phyloP scores from a whole-genome alignment of 2,329 filamentous ascomycete genomes.

The Aspergillus bombycis region DNA sequence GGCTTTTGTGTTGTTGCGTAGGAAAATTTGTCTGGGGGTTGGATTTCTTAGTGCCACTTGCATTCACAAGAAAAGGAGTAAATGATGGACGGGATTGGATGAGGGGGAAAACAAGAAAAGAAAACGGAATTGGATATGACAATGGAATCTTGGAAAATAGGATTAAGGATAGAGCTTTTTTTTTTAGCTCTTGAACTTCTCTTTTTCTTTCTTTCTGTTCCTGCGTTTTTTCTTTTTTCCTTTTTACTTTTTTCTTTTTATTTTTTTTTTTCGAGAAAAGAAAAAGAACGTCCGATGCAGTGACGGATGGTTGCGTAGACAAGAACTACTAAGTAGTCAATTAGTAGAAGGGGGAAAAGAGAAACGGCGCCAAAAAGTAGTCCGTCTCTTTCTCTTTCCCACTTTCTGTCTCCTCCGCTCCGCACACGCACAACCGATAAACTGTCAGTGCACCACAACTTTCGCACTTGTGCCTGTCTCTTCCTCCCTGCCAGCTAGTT shows the following conservation, averaged over 20 bases:
- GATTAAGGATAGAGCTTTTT: background rate
- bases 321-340: background rate
- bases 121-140: conserved; percentile 7
- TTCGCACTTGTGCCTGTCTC: background rate
- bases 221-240: conserved; percentile 8
- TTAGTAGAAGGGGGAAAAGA: conserved; percentile 13
- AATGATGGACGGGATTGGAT: conserved; percentile 7
- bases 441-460: conserved; percentile 1
- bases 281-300: conserved; percentile 7
- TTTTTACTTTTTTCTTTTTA: conserved; percentile 15
- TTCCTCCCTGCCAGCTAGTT: background rate
- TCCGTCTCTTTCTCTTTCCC: background rate
- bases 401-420: conserved; percentile 11
- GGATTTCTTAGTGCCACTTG: conserved; percentile 8
- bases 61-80: conserved; percentile 20
- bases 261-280: conserved; percentile 13
- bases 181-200: conserved; percentile 1
- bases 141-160: background rate
- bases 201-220: conserved; percentile 10
- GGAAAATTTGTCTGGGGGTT: conserved; percentile 9
- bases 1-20: conserved; percentile 6
- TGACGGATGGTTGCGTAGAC: conserved; percentile 30
- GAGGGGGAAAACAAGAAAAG: conserved; percentile 15
- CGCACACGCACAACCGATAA: conserved; percentile 13
- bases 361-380: conserved; percentile 16